Evolutionary conservation across 805 yeast species (phyloP), one percentile per base, ranked within the genome.

Genomic region (Wickerhamomyces queroliae): DNA sequence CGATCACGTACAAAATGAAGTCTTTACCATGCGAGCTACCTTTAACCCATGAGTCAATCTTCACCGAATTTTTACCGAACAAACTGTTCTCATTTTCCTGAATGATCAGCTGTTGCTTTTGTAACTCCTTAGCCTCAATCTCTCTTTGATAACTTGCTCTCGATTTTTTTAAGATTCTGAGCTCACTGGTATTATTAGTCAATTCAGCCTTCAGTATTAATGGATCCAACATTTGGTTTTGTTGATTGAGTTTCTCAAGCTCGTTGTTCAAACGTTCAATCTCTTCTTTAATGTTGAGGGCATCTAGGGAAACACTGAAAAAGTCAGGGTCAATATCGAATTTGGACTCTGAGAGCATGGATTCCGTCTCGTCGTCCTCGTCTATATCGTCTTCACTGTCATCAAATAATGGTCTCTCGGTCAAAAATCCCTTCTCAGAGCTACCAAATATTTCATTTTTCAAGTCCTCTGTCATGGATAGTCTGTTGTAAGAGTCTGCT

Each of bases 81-180:
- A 90, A 66, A 46, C 87, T 80, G 54, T 82, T 84, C 30, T 84
- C 91, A 50, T 76, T 82, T 46, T 87, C 95, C 53, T 86, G 95
- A 2, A 89, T 85, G 37, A 83, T 74, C 49, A 78, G 81, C 55
- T 86, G 96, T 47, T 87, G 95, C 44, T 76, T 76, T 45, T 83
- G 83, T 26, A 84, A 63, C 51, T 85, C 90, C 48, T 83, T 84
- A 3, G 78, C 57, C 36, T 76, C 76, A n/a, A 88, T 70, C 52
- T 90, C 97, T 43, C 83, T 67, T 26, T 74, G 75, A 41, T 88
- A 67, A 41, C 87, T 77, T 13, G 71, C 48, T 35, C 76, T 74
- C 0, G 96, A 88, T 50, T 81, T 83, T 36, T 65, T 67, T 46
- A 91, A 61, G 34, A 89, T 70, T 41, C 80, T 73, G 36, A 84